phyloP scores from a whole-genome alignment of 768 basidiomycete genomes.

The Podaxis sp. region DNA sequence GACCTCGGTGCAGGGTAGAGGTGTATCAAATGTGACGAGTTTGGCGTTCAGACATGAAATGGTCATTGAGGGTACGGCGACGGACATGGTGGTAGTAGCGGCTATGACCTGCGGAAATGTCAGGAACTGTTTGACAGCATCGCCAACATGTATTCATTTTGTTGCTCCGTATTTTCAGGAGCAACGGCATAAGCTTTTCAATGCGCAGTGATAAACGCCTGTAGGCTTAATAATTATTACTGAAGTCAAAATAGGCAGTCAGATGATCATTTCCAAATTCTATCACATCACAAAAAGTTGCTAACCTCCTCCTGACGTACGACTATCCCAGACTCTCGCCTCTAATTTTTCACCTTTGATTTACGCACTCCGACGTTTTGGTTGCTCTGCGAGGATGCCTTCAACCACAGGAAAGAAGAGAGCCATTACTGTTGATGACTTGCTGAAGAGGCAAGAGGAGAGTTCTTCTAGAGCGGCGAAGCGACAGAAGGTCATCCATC shows the following conservation, averaged over 20 bases:
- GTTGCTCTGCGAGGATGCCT: neutral
- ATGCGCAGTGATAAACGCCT: neutral
- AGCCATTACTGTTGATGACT: conserved; percentile 42
- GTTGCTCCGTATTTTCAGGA: neutral
- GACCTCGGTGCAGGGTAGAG: conserved; percentile 38
- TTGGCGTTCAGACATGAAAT: conserved; percentile 35
- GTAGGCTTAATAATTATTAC: neutral
- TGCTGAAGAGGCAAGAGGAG: conserved; percentile 45
- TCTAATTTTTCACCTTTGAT: neutral
- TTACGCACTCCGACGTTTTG: neutral
- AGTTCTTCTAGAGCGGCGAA: conserved; percentile 28
- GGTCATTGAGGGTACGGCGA: conserved; percentile 21
- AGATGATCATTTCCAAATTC: neutral
- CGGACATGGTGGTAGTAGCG: conserved; percentile 12
- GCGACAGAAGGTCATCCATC: conserved; percentile 26
- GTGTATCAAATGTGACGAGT: conserved; percentile 41
- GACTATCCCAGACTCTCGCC: neutral
- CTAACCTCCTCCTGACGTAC: neutral
- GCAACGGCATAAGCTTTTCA: neutral
- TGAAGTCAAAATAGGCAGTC: neutral
- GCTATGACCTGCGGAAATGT: neutral
- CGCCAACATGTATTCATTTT: neutral
- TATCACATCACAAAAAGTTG: neutral
- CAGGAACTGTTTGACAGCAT: neutral
- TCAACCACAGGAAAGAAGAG: conserved; percentile 19